Percentiles rank a stretch among this genome's conserved stretches.
phyloP scores from a whole-genome alignment of 2,329 filamentous ascomycete species.

The Myotisia sp. region DNA sequence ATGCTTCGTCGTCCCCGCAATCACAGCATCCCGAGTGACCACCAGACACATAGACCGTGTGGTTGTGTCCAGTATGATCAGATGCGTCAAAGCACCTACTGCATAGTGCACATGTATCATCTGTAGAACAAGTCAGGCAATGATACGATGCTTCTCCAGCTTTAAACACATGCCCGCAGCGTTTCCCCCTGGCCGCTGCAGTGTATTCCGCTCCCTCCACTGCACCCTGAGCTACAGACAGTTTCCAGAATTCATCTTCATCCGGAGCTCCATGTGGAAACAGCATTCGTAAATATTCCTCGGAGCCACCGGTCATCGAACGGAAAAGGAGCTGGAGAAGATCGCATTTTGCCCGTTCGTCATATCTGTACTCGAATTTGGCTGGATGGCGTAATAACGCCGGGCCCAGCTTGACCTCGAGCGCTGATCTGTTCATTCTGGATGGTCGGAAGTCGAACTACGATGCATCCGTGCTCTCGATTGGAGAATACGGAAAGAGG shows the following conservation, averaged over 20 bases:
- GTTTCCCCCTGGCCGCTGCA: conserved; percentile 75
- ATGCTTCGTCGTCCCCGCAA: conserved; percentile 90
- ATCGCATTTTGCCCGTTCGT: conserved; percentile 52
- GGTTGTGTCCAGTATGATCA: conserved; percentile 85
- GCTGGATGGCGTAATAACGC: conserved; percentile 65
- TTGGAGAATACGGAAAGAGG: too few relatives aligned
- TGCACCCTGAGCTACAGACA: conserved; percentile 80
- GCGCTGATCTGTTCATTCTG: too few relatives aligned
- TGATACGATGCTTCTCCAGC: conserved; percentile 83
- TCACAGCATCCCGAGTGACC: conserved; percentile 96
- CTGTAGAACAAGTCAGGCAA: conserved; percentile 84
- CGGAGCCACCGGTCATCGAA: conserved; percentile 63
- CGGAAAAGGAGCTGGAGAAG: conserved; percentile 72
- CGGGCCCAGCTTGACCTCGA: conserved; percentile 72
- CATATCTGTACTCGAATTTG: conserved; percentile 62
- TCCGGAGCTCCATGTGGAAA: conserved; percentile 68
- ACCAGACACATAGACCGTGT: conserved; percentile 72
- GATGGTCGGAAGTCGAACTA: too few relatives aligned
- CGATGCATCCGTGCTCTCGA: too few relatives aligned
- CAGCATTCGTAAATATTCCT: conserved; percentile 61
- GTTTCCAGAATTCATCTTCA: conserved; percentile 53
- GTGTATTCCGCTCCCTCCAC: conserved; percentile 90
- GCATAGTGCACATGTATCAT: conserved; percentile 92
- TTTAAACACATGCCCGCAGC: conserved; percentile 96
- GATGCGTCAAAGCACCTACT: conserved; percentile 89